Conservation (phyloP, 164 flowering plant species). For the Echeveria elegans region DNA sequence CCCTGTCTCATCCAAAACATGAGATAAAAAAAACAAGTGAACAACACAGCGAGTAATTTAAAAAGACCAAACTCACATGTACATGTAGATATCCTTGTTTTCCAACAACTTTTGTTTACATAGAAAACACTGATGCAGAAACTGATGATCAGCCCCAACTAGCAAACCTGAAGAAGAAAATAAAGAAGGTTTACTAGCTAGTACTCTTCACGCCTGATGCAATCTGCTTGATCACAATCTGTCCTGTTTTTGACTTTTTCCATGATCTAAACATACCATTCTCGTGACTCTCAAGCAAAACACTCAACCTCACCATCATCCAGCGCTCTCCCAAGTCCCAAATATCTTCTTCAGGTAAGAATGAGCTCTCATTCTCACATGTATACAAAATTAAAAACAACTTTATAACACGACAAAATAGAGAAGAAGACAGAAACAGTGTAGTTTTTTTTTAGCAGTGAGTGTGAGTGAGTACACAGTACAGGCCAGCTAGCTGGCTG, state of each 20-base stretch:
- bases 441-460: no score
- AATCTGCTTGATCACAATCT: neutral
- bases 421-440: neutral
- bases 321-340: neutral
- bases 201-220: neutral
- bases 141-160: neutral
- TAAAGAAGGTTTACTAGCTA: neutral
- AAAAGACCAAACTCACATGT: neutral
- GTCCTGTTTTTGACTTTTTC: neutral
- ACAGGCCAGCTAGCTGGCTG: neutral
- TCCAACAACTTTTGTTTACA: neutral
- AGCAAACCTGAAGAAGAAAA: neutral
- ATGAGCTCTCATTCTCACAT: neutral
- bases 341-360: neutral
- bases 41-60: neutral
- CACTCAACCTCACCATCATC: conserved; percentile 8
- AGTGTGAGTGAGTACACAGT: no score
- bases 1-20: neutral
- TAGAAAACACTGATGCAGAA: neutral
- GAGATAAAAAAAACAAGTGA: neutral
- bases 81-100: conserved; percentile 6
- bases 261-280: neutral
- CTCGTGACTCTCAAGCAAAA: neutral
- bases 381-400: neutral
- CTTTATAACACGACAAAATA: neutral